These are phyloP conservation scores for Herpetomonas tarakana DNA, from an alignment of 208 protist species.

Conservation along the genomic window DNA sequence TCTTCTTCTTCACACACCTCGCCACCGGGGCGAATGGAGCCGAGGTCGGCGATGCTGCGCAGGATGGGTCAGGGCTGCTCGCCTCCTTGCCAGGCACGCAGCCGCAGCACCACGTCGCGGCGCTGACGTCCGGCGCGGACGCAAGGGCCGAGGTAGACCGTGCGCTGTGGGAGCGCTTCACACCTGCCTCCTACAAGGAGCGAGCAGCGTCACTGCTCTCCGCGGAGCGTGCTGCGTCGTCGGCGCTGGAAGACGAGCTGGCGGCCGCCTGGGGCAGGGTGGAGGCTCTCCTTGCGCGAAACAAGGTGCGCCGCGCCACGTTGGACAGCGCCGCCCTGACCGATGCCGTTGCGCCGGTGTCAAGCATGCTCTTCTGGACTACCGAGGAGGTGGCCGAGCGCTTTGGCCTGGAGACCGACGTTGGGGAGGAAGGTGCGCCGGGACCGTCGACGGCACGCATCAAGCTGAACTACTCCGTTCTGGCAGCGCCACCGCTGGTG, in stretches of 20 bases:
- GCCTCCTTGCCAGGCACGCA: no score
- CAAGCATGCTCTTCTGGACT: conserved; percentile 55
- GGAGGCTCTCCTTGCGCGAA: conserved; percentile 45
- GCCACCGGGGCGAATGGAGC: no score
- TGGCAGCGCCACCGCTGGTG: background rate
- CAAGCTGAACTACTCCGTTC: conserved; percentile 31
- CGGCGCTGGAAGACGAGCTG: conserved; percentile 29
- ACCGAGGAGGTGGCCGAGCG: conserved; percentile 29
- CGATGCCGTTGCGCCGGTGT: conserved; percentile 6
- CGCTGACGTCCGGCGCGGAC: no score
- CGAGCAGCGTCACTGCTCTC: conserved; percentile 8
- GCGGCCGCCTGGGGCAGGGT: conserved; percentile 50
- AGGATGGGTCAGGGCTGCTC: no score
- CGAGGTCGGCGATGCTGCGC: no score
- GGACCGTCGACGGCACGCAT: conserved; percentile 8
- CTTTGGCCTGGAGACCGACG: conserved; percentile 42
- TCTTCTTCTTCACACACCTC: no score
- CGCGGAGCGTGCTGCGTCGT: conserved; percentile 23
- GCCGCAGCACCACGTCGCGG: no score
- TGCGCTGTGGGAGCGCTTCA: conserved; percentile 33
- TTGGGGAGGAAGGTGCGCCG: background rate
- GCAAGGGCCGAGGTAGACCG: no score
- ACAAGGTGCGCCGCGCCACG: conserved; percentile 28
- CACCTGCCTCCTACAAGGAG: conserved; percentile 20
- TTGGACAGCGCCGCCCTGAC: conserved; percentile 7